Evolutionary conservation across 495 filamentous ascomycete species (phyloP), one percentile per base, ranked within the genome.

Genomic region (Bathelium albidoporum): DNA sequence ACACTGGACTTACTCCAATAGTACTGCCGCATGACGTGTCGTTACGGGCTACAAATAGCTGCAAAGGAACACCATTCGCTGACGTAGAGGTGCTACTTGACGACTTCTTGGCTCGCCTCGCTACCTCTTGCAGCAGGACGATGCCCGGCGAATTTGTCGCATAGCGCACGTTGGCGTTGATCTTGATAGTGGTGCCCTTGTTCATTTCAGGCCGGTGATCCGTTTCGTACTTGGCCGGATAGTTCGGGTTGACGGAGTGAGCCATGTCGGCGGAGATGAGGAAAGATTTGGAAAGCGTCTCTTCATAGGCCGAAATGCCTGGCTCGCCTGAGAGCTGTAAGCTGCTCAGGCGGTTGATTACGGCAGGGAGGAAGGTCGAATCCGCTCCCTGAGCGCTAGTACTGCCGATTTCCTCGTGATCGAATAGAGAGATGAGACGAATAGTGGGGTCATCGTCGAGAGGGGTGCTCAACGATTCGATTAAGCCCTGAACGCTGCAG

Each of bases 181-280:
- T 80, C 79, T 99, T 99, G 78, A 99, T 89, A 44, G 97, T 92
- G 18, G 89, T 87, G 41, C 94, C 94, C 74, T 90, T 89, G 81
- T 99, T 99, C 81, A 97, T 92, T 70, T 94, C 87, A 3, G 95
- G 94, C 60, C 87, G 83, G 76, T 97, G 94, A 65, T 89, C 86
- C 41, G 83, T 73, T 78, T 99, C 94, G 75, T 97, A 96, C 76
- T 97, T 97, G 65, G 74, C 81, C 0, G 85, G 77, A 75, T 96
- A 97, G 77, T 99, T 99, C 39, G 94, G 94, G 73, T 99, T 87
- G 18, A 97, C 85, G 1, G 85, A 85, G 76, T 99, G 94, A 2
- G 95, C 91, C 92, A 97, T 97, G 73, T 99, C 94, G 43, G 95
- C 95, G 9, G 92, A 96, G 65, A 97, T 80, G 44, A 99, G 83